Evolutionary conservation across 345 rosid genomes (phyloP).

Genomic region (Microthlaspi erraticum): DNA sequence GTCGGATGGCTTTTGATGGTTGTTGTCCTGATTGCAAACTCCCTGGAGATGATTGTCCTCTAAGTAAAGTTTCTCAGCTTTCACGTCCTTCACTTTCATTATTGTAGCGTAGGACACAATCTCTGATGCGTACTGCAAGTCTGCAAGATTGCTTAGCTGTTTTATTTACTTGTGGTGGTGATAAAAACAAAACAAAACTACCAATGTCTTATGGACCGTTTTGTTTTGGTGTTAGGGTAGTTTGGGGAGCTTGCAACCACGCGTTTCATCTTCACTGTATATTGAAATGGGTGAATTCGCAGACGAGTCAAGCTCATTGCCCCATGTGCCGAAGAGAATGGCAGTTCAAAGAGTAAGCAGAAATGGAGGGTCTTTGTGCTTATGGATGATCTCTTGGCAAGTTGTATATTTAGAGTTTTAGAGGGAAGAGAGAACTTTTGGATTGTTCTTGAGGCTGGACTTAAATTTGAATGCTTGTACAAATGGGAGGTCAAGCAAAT

Average conservation of each 20-base stretch:
- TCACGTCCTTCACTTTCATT: conserved; percentile 6
- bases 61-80: conserved; percentile 54
- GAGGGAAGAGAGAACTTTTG: conserved; percentile 2
- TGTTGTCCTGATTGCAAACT: conserved; percentile 93
- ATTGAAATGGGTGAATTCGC: conserved; percentile 94
- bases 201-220: neutral
- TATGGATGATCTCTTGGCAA: conserved; percentile 4
- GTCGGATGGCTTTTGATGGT: conserved; percentile 97
- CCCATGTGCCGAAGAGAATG: conserved; percentile 90
- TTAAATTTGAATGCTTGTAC: conserved; percentile 10
- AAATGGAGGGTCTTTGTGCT: neutral
- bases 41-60: conserved; percentile 93
- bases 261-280: conserved; percentile 96
- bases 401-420: neutral
- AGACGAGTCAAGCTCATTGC: conserved; percentile 87
- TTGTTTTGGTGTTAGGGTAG: conserved; percentile 43
- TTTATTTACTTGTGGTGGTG: neutral
- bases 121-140: neutral
- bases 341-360: conserved; percentile 67
- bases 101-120: conserved; percentile 1
- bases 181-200: neutral
- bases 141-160: conserved; percentile 5
- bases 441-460: neutral
- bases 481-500: neutral
- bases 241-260: conserved; percentile 78